phyloP scores from a whole-genome alignment of 129 eudicot species.

The Deinandra increscens region DNA sequence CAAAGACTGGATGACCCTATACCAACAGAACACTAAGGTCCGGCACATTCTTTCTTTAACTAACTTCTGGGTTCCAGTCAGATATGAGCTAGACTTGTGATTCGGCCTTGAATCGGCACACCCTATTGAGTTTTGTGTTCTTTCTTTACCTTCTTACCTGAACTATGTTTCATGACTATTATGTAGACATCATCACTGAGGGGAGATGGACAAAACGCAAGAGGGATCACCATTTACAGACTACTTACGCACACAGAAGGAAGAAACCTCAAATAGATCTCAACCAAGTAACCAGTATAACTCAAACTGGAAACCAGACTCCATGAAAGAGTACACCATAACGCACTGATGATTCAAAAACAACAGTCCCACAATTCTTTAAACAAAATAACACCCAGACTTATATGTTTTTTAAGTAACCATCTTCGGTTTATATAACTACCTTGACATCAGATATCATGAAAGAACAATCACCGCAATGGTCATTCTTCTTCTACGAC shows the following conservation, averaged over 20 bases:
- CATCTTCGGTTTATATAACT: constrained; percentile 22
- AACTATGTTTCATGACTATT: too few relatives aligned
- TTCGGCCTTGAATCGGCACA: too few relatives aligned
- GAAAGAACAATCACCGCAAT: background rate
- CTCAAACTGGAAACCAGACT: background rate
- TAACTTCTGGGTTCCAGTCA: too few relatives aligned
- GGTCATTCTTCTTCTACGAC: constrained; percentile 41
- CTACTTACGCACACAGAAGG: too few relatives aligned
- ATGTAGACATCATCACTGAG: too few relatives aligned
- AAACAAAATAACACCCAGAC: constrained; percentile 6
- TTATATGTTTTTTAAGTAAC: constrained; percentile 13
- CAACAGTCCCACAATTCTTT: background rate
- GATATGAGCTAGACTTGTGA: too few relatives aligned
- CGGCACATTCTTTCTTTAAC: too few relatives aligned
- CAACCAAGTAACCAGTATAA: constrained; percentile 9
- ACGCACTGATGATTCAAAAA: constrained; percentile 8
- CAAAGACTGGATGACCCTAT: too few relatives aligned
- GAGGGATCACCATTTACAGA: too few relatives aligned
- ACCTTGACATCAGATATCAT: constrained; percentile 14
- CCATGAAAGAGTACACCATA: constrained; percentile 13
- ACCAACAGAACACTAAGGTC: too few relatives aligned
- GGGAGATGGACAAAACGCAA: background rate
- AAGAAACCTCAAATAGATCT: background rate
- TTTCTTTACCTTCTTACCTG: too few relatives aligned
- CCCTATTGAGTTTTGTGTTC: too few relatives aligned